Percentiles rank a stretch among this genome's conserved stretches.
Evolutionary conservation across 2,329 filamentous ascomycete species (phyloP).

Genomic region (Fusarium foetens): DNA sequence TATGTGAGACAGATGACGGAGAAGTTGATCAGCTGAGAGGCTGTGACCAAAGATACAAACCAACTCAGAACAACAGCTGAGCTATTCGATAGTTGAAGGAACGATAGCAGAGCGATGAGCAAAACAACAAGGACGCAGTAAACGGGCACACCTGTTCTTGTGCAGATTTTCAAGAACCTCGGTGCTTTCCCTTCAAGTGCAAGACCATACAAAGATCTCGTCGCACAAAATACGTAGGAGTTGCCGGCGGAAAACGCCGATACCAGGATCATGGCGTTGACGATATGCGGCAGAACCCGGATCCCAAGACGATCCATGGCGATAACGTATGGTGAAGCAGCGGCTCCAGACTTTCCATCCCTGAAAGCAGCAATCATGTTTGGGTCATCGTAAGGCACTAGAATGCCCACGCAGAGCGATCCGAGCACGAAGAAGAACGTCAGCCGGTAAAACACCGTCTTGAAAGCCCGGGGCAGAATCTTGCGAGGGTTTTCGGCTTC

Average conservation of each 20-base stretch:
- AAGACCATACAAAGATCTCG: slow-evolving; percentile 73
- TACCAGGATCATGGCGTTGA: slow-evolving; percentile 77
- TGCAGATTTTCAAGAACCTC: slow-evolving; percentile 68
- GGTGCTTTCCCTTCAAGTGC: slow-evolving; percentile 76
- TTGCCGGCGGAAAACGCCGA: slow-evolving; percentile 75
- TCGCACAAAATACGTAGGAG: slow-evolving; percentile 72
- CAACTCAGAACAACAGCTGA: slow-evolving; percentile 75
- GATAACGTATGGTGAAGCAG: slow-evolving; percentile 73
- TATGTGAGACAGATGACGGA: slow-evolving; percentile 76
- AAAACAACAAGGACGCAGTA: slow-evolving; percentile 76
- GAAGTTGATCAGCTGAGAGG: slow-evolving; percentile 80
- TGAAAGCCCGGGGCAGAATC: slow-evolving; percentile 78
- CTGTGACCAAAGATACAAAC: slow-evolving; percentile 76
- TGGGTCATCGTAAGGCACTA: slow-evolving; percentile 75
- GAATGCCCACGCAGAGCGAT: slow-evolving; percentile 75
- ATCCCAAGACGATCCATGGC: slow-evolving; percentile 76
- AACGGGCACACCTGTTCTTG: slow-evolving; percentile 74
- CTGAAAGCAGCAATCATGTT: slow-evolving; percentile 70
- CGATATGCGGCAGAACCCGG: slow-evolving; percentile 71
- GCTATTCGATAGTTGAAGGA: slow-evolving; percentile 75
- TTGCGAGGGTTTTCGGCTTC: slow-evolving; percentile 76
- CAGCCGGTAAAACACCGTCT: slow-evolving; percentile 81
- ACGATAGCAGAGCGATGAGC: slow-evolving; percentile 75
- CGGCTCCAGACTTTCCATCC: slow-evolving; percentile 70
- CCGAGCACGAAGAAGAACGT: slow-evolving; percentile 81